Percentiles rank a stretch among this genome's conserved stretches.
phyloP scores from a whole-genome alignment of 495 filamentous ascomycete species.

The Hypomontagnella monticulosa region DNA sequence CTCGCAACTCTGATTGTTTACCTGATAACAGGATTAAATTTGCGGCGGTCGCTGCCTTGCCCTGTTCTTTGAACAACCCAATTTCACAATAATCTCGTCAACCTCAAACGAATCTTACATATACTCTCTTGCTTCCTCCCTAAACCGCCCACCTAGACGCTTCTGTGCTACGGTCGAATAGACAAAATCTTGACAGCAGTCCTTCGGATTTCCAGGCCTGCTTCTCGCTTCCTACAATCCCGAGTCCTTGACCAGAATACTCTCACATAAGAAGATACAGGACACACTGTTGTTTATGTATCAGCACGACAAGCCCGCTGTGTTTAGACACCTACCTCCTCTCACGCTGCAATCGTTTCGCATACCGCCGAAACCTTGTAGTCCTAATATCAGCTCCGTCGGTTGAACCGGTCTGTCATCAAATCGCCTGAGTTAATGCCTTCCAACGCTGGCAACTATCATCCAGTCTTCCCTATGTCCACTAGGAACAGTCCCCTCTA shows the following conservation, averaged over 20 bases:
- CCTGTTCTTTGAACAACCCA: conserved; percentile 3
- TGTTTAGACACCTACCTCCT: conserved; percentile 81
- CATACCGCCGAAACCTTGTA: conserved; percentile 88
- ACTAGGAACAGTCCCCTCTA: conserved; percentile 57
- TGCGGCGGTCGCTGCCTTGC: conserved; percentile 19
- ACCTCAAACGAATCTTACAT: not conserved
- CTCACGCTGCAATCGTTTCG: conserved; percentile 94
- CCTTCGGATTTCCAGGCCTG: conserved; percentile 21
- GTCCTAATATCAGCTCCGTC: conserved; percentile 82
- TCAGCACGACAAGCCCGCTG: conserved; percentile 64
- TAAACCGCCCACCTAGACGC: not conserved
- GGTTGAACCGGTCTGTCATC: conserved; percentile 68
- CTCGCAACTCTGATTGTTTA: conserved; percentile 24
- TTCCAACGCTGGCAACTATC: conserved; percentile 55
- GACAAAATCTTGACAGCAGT: conserved; percentile 3
- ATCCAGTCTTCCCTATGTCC: conserved; percentile 61
- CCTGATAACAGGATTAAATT: conserved; percentile 22
- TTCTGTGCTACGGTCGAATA: conserved; percentile 1
- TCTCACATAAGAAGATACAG: conserved; percentile 54
- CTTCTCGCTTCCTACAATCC: conserved; percentile 18
- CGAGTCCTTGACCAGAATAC: conserved; percentile 31
- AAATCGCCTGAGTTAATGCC: conserved; percentile 63
- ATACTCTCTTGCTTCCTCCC: not conserved
- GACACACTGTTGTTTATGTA: conserved; percentile 65
- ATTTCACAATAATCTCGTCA: not conserved